Base-by-base conservation (phyloP, 106 monocot species). In the Acorus calamus region DNA sequence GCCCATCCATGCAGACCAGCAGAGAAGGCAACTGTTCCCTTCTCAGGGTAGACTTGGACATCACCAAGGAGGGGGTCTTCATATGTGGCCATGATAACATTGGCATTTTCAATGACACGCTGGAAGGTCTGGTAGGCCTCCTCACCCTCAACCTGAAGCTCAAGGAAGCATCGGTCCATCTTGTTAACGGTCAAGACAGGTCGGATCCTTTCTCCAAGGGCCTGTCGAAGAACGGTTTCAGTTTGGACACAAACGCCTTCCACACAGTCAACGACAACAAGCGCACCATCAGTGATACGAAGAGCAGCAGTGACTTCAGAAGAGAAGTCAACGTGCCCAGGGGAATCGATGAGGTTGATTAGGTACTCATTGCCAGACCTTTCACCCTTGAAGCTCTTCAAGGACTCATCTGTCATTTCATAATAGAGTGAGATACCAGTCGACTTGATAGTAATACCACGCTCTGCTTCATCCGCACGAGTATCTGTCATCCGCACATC, bases 1-100 rank as follows among this genome's bases (percentile, higher is more conserved):
- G 79, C 79, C 79, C 79, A 79, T 43, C 79, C 79, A 50, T 79
- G 79, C 50, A 79, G 51, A 47, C 79, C 79, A 51, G 79, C 79
- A 71, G 79, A 79, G 48, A 79, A 79, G n/a, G 79, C 79, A 74
- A 79, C 79, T 11, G 79, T 79, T 50, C 79, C 79, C 43, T 79
- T 79, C 65, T 79, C 79, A 3, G 79, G 79, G 60, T 79, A 79
- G 8, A 79, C 79, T 66, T 79, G 79, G 3, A 79, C 79, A 61
- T 79, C 79, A 48, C 79, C 79, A 61, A 79, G 79, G 51, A 79
- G 79, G 43, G 70, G 8, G 74, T 79, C 79, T 62, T 79, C 79
- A 61, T 79, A 79, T 8, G 79, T 79, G 12, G 79, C 79, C 79
- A 79, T 79, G 10, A 79, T 79, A 50, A 79, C 79, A 52, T 79